phyloP scores from a whole-genome alignment of 2,329 filamentous ascomycete species.

The Beauveria pseudobassiana region DNA sequence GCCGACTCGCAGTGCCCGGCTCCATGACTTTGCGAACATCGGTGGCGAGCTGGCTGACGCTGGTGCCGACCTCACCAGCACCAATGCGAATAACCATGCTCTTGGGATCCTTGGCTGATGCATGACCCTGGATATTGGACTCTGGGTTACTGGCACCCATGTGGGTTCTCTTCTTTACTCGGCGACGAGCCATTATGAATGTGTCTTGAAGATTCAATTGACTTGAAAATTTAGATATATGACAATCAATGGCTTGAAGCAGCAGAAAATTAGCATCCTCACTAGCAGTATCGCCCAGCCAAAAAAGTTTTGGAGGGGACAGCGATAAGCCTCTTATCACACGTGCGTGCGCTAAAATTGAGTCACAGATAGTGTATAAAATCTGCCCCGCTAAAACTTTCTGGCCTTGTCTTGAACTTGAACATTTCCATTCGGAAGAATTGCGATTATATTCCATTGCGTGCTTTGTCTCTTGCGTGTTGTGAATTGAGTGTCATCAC shows the following conservation, averaged over 20 bases:
- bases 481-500: slow-evolving; percentile 11
- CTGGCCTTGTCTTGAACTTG: slow-evolving; percentile 1
- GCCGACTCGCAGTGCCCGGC: slow-evolving; percentile 78
- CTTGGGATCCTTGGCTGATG: slow-evolving; percentile 68
- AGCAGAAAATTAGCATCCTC: not conserved
- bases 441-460: not conserved
- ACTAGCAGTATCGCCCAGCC: not conserved
- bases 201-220: not conserved
- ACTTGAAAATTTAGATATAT: not conserved
- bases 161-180: slow-evolving; percentile 87
- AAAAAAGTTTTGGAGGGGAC: slow-evolving; percentile 26
- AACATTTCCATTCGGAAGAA: not conserved
- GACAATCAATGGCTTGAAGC: slow-evolving; percentile 9
- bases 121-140: slow-evolving; percentile 49
- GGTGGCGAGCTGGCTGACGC: slow-evolving; percentile 81
- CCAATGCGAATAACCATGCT: slow-evolving; percentile 98
- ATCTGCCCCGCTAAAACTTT: slow-evolving; percentile 28
- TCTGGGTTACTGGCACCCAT: slow-evolving; percentile 57
- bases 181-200: slow-evolving; percentile 63
- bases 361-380: slow-evolving; percentile 22
- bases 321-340: slow-evolving; percentile 19
- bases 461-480: not conserved
- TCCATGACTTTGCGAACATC: slow-evolving; percentile 95
- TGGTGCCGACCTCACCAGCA: slow-evolving; percentile 85
- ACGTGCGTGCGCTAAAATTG: slow-evolving; percentile 4